Evolutionary conservation across 352 stramenopile species (phyloP), one percentile per base, ranked within the genome.

Genomic region (Globisporangium camurandrum): DNA sequence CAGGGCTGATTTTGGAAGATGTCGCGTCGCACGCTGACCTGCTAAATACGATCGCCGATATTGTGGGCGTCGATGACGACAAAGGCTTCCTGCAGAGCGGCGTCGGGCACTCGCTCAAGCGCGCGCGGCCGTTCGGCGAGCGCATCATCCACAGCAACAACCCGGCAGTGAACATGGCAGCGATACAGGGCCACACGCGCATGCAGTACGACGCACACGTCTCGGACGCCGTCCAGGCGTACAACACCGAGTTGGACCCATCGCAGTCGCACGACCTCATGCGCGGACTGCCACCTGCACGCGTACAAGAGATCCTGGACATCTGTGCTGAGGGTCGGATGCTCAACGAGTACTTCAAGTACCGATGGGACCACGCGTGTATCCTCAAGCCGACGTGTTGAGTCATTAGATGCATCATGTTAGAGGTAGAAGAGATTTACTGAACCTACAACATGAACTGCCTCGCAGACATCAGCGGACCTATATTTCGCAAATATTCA

Each of bases 31-130:
- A 88, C 23, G 75, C 68, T n/a, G 76, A 88, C 26, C 53, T 73
- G 20, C 64, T 88, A 42, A 86, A 84, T 41, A 88, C 76, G 8
- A 42, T 88, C 17, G 73, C 76, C 1, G 76, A 88, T 30, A 83
- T 88, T n/a, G 65, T 83, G 0, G 71, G 76, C 3, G 47, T 86
- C 0, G 31, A 62, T 1, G 62, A 64, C 0, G 41, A 31, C 14
- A 16, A 9, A 22, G 76, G 73, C 26, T 66, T 88, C 9, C 42
- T 83, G 11, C 76, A 88, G 53, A 81, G 54, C 4, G 59, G 73
- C 16, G 56, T 88, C 19, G 76, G 76, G 1, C 76, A 64, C 2
- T 83, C 76, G 9, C 58, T 88, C 16, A 86, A 86, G 54, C 69
- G 76, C 28, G 56, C 62, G 9, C 51, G 61, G 20, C 43, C 62